phyloP scores from a whole-genome alignment of 805 yeast species.

The Debaryomyces castellii region DNA sequence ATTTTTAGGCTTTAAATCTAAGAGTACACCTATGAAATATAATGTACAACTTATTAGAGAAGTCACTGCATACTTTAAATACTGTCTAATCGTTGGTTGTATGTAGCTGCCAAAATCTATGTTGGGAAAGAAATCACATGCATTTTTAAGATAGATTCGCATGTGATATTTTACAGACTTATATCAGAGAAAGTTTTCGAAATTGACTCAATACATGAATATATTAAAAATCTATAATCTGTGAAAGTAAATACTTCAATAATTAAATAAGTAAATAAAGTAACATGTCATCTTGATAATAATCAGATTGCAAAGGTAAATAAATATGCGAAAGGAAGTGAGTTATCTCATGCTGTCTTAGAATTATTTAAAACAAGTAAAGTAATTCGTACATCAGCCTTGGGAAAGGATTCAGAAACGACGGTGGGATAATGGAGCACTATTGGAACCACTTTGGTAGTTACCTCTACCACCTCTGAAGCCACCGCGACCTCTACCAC shows the following conservation, averaged over 20 bases:
- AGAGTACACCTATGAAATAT: background rate
- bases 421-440: conserved; percentile 46
- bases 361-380: too few relatives aligned
- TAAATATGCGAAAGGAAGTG: background rate
- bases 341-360: background rate
- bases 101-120: background rate
- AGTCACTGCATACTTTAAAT: background rate
- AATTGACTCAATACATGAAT: too few relatives aligned
- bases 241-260: background rate
- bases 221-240: conserved; percentile 1
- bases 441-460: conserved; percentile 46
- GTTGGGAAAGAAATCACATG: conserved; percentile 2
- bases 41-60: background rate
- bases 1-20: background rate
- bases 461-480: conserved; percentile 49
- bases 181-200: too few relatives aligned
- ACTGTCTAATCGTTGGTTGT: background rate
- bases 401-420: conserved; percentile 28
- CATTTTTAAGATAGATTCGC: background rate
- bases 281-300: background rate
- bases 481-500: conserved; percentile 52
- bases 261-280: background rate
- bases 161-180: conserved; percentile 1
- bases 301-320: background rate
- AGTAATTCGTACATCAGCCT: too few relatives aligned